Conservation (phyloP, 2,329 filamentous ascomycete species). For the Chalara sp. region DNA sequence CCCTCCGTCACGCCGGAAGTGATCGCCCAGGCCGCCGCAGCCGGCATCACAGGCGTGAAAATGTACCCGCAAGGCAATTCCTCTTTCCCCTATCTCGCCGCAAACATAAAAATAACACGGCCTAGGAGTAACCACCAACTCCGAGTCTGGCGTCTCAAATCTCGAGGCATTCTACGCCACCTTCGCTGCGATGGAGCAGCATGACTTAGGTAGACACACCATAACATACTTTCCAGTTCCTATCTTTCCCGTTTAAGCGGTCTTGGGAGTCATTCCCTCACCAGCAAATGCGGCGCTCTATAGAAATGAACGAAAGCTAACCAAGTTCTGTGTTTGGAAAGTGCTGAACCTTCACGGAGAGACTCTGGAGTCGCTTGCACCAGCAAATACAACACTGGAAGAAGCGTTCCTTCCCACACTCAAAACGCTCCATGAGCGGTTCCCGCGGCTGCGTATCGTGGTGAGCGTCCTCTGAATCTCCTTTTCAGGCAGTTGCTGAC, state of each 20-base stretch:
- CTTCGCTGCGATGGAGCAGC: slow-evolving; percentile 78
- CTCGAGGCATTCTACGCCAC: slow-evolving; percentile 66
- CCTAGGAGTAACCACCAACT: slow-evolving; percentile 60
- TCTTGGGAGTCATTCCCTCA: too few relatives aligned
- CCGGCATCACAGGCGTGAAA: slow-evolving; percentile 14
- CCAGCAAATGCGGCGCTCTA: too few relatives aligned
- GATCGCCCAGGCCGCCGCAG: slow-evolving; percentile 14
- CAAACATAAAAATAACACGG: neutral
- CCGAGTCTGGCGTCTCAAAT: slow-evolving; percentile 61
- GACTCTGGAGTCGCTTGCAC: slow-evolving; percentile 38
- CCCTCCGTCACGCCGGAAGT: slow-evolving; percentile 12
- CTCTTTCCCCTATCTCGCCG: slow-evolving; percentile 54
- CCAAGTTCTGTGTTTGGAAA: too few relatives aligned
- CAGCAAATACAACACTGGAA: slow-evolving; percentile 39
- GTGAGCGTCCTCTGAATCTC: neutral
- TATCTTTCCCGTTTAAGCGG: too few relatives aligned
- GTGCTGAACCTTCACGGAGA: slow-evolving; percentile 91
- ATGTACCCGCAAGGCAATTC: slow-evolving; percentile 42
- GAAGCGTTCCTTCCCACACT: slow-evolving; percentile 75
- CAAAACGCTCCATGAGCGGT: slow-evolving; percentile 61
- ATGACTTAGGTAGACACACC: slow-evolving; percentile 35
- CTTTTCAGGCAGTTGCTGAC: neutral
- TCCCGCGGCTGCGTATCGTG: slow-evolving; percentile 63
- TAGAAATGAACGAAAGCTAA: too few relatives aligned
- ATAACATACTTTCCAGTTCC: too few relatives aligned